phyloP scores from a whole-genome alignment of 164 flowering plant genomes.

The Vitis amurensis region DNA sequence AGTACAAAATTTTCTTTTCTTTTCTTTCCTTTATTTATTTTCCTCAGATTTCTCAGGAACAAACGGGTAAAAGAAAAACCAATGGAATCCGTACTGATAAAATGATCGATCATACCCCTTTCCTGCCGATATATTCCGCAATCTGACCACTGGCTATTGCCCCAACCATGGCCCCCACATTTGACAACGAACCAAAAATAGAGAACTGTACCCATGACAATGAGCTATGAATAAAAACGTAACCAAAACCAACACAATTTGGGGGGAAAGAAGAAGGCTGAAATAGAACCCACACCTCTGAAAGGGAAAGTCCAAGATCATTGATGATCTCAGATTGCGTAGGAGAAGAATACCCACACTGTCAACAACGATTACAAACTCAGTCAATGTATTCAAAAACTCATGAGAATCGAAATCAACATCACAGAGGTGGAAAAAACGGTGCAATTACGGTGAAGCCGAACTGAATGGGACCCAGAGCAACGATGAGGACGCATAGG shows the following conservation, averaged over 20 bases:
- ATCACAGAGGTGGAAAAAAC: too few relatives aligned
- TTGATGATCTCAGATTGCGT: constrained; percentile 48
- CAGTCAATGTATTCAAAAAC: not conserved
- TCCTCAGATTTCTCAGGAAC: too few relatives aligned
- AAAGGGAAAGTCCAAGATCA: constrained; percentile 48
- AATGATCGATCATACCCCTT: constrained; percentile 49
- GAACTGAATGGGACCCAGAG: constrained; percentile 88
- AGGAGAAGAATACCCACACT: constrained; percentile 71
- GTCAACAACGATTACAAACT: not conserved
- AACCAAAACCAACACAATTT: not conserved
- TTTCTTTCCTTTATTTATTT: too few relatives aligned
- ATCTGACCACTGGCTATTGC: constrained; percentile 77
- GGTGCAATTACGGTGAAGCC: constrained; percentile 68
- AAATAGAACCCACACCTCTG: constrained; percentile 41
- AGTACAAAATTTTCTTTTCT: too few relatives aligned
- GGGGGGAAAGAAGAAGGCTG: not conserved
- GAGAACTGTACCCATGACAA: constrained; percentile 42
- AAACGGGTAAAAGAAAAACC: too few relatives aligned
- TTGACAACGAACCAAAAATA: constrained; percentile 66
- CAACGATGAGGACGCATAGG: constrained; percentile 77
- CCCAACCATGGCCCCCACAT: constrained; percentile 82
- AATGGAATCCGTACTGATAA: too few relatives aligned
- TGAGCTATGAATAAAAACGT: not conserved
- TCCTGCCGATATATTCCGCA: constrained; percentile 67
- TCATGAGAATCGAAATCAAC: too few relatives aligned